Conservation (phyloP, 768 basidiomycete species). For the Rhizopogon sp. region DNA sequence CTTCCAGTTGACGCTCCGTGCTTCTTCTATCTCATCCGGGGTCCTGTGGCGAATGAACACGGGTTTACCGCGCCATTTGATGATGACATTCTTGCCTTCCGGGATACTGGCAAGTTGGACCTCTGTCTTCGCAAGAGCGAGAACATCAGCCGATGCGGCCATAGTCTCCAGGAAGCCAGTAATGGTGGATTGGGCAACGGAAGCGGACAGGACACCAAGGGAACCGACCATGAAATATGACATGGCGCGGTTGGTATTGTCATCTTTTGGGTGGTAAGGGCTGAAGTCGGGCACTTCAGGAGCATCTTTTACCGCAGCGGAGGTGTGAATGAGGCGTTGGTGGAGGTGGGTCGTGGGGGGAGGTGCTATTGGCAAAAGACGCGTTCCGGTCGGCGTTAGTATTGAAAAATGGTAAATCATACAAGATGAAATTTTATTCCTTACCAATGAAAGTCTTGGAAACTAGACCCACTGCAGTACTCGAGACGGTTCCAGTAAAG, state of each 20-base stretch:
- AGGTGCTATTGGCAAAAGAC: conserved; percentile 29
- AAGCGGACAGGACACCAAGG: conserved; percentile 90
- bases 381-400: conserved; percentile 12
- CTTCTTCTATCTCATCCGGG: conserved; percentile 86
- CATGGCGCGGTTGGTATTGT: conserved; percentile 64
- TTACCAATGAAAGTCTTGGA: conserved; percentile 64
- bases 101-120: conserved; percentile 87
- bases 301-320: conserved; percentile 60
- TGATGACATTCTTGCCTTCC: conserved; percentile 95
- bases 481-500: conserved; percentile 55
- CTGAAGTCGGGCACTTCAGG: conserved; percentile 88
- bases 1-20: conserved; percentile 81
- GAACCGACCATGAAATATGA: conserved; percentile 91
- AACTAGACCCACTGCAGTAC: conserved; percentile 48
- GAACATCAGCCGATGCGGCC: conserved; percentile 96
- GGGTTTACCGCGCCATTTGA: conserved; percentile 99
- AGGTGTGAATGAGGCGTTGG: conserved; percentile 75
- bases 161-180: conserved; percentile 94
- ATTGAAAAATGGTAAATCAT: conserved; percentile 5
- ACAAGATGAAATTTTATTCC: conserved; percentile 14
- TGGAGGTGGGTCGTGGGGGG: conserved; percentile 51
- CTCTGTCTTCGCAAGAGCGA: conserved; percentile 97
- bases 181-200: conserved; percentile 91
- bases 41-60: conserved; percentile 99
- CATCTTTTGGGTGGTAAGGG: conserved; percentile 68